A percentile compares a stretch with the other conserved stretches of the same genome.
phyloP scores from a whole-genome alignment of 768 basidiomycete species.

The Lepiota venenata region DNA sequence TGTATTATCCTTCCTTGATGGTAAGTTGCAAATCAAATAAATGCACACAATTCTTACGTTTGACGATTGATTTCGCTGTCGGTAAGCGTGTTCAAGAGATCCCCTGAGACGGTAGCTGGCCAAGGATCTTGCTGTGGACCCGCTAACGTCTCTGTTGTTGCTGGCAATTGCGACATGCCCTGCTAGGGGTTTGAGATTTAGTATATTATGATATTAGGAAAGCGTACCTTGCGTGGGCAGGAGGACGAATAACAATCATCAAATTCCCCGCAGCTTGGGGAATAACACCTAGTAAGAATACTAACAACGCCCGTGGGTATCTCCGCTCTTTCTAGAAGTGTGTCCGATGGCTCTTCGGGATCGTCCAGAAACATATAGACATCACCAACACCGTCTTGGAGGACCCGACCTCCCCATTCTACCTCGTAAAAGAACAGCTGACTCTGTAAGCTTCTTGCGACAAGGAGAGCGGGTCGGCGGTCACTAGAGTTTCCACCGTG shows the following conservation, averaged over 20 bases:
- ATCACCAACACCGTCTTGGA: conserved; percentile 90
- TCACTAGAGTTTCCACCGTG: conserved; percentile 68
- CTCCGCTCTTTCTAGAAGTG: conserved; percentile 55
- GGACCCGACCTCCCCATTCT: conserved; percentile 83
- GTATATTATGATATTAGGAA: background rate
- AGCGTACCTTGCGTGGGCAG: conserved; percentile 66
- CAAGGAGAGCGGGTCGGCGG: conserved; percentile 76
- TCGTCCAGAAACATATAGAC: conserved; percentile 96
- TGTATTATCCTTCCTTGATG: conserved; percentile 60
- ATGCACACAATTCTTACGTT: conserved; percentile 37
- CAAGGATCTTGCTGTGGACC: conserved; percentile 48
- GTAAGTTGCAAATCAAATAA: background rate
- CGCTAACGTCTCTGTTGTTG: conserved; percentile 28
- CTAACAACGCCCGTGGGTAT: conserved; percentile 89
- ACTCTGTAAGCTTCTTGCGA: conserved; percentile 86
- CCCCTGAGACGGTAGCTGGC: conserved; percentile 41
- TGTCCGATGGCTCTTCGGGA: conserved; percentile 57
- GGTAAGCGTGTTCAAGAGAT: conserved; percentile 47
- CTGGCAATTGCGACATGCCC: conserved; percentile 24
- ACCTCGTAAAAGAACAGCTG: conserved; percentile 97
- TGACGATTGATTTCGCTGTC: conserved; percentile 83
- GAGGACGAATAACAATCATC: conserved; percentile 76
- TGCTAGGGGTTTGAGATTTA: conserved; percentile 8
- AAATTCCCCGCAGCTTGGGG: conserved; percentile 71
- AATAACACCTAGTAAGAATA: conserved; percentile 85